Base-by-base conservation (phyloP, 169 alveolate species). In the Plasmodium blacklocki region DNA sequence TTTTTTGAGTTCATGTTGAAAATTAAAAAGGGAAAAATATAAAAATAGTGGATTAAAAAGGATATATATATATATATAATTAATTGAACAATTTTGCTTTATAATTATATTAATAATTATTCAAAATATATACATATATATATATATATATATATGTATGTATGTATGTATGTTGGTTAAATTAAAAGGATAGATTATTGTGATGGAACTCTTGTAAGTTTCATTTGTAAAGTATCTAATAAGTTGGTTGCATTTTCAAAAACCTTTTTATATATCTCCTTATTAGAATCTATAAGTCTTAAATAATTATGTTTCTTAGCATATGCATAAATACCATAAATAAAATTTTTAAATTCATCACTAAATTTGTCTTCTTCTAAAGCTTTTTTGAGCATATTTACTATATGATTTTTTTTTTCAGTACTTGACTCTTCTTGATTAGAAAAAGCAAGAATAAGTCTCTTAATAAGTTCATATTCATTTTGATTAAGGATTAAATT, bases 291-390 rank as follows among this genome's bases (percentile, higher is more conserved):
- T n/a, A 4, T 29, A 23, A 18, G 59, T 43, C 64, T 43, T 67
- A 75, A 75, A 39, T 75, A 60, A 52, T 15, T 74, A 39, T 74
- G 59, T 0, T 60, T 29, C 29, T 58, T 74, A 11, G 88, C 71
- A 74, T 58, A 74, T n/a, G 62, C 73, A 45, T 74, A 74, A 8
- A 74, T 39, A 62, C 73, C 73, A 74, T 56, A 56, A 52, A 39
- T 23, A n/a, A 74, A 32, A 63, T 58, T 74, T 45, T 74, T 43
- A 32, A 58, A 74, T 19, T 67, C 59, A 29, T 67, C 23, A 32
- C 59, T 23, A 67, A 67, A 67, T 39, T 29, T 29, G 2, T 67
- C 18, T 32, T 67, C 74, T n/a, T 39, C 14, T 32, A 67, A 67
- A 32, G 26, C 74, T n/a, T 67, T 67, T 67, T 26, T 39, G 45